Conservation (phyloP, 2,329 filamentous ascomycete genomes). For the Diaporthe citri region DNA sequence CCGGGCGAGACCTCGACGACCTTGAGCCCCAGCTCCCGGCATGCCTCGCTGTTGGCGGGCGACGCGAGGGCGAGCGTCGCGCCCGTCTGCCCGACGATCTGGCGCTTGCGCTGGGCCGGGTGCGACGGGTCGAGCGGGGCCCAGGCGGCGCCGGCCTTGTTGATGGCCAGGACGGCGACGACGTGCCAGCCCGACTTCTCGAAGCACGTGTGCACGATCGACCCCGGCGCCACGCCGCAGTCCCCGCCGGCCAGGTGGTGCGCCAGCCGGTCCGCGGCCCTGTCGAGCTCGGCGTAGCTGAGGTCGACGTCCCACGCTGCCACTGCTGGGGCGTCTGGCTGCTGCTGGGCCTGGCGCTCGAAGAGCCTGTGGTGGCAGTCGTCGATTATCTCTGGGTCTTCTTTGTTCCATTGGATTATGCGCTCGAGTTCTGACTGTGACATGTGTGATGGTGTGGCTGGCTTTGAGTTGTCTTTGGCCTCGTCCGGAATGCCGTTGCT, state of each 20-base stretch:
- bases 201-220: not conserved
- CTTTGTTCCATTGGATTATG: not conserved
- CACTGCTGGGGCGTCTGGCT: not conserved
- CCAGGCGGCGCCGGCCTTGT: conserved; percentile 14
- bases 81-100: not conserved
- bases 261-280: not conserved
- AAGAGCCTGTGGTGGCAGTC: not conserved
- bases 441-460: not conserved
- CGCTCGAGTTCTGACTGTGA: not conserved
- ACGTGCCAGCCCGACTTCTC: conserved; percentile 21
- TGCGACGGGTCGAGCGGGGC: not conserved
- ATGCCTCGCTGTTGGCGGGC: not conserved
- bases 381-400: not conserved
- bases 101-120: not conserved
- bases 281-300: conserved; percentile 13
- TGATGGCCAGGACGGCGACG: conserved; percentile 9
- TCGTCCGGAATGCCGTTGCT: not conserved
- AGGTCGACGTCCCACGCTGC: not conserved
- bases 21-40: not conserved
- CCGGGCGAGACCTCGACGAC: not conserved
- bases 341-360: not conserved
- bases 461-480: not conserved
- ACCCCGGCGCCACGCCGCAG: not conserved
- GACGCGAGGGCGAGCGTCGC: not conserved
- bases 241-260: not conserved